These are phyloP conservation scores for Lentinula lateritia DNA, from an alignment of 768 basidiomycete species.

Conservation along the genomic window DNA sequence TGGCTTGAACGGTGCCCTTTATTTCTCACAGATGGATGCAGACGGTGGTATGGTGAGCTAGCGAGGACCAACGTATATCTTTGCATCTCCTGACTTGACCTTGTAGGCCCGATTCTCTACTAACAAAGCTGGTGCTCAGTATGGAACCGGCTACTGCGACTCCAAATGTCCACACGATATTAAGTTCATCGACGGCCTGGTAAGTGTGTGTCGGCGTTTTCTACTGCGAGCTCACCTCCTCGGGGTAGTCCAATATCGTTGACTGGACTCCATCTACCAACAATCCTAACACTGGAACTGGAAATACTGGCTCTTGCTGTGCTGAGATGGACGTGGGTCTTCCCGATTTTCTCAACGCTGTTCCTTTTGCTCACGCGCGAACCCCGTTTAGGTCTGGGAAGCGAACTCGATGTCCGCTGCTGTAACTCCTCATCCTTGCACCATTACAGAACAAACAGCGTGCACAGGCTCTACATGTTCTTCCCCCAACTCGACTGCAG, in stretches of 20 bases:
- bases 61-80: neutral
- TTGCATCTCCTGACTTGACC: neutral
- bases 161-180: conserved; percentile 58
- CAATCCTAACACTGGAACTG: conserved; percentile 31
- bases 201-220: conserved; percentile 14
- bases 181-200: conserved; percentile 59
- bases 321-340: conserved; percentile 28
- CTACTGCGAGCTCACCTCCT: no score
- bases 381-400: conserved; percentile 23
- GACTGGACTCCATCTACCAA: conserved; percentile 23
- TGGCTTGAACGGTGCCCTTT: conserved; percentile 43
- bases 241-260: conserved; percentile 30
- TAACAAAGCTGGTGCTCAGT: conserved; percentile 52
- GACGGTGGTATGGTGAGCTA: conserved; percentile 41
- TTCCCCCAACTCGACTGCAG: conserved; percentile 18
- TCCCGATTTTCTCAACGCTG: no score
- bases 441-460: conserved; percentile 25
- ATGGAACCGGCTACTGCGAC: conserved; percentile 64
- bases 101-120: conserved; percentile 26
- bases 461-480: conserved; percentile 30
- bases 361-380: neutral
- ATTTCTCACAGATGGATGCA: conserved; percentile 40
- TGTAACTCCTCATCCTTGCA: conserved; percentile 36
- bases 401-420: conserved; percentile 33
- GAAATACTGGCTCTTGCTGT: conserved; percentile 31